Conservation (phyloP, 306 rosid species). For the Fragaria iinumae region DNA sequence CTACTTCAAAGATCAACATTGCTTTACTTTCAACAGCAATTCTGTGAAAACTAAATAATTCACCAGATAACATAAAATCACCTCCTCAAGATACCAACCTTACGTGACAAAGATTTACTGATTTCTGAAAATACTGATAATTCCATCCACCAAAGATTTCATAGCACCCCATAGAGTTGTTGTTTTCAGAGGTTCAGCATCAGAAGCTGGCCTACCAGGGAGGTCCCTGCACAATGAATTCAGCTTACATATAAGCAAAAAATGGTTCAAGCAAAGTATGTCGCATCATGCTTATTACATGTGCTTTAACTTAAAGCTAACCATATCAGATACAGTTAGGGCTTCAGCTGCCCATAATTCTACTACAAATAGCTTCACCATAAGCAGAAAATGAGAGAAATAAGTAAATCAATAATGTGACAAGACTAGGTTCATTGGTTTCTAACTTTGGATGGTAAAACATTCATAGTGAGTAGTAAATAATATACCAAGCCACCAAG, state of each 20-base stretch:
- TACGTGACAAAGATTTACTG: conserved; percentile 22
- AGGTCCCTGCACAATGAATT: conserved; percentile 35
- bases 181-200: conserved; percentile 29
- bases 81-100: background rate
- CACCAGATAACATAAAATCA: background rate
- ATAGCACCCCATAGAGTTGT: conserved; percentile 65
- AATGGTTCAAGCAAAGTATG: background rate
- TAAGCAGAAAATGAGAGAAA: background rate
- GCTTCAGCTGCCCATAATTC: background rate
- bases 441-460: background rate
- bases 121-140: conserved; percentile 55
- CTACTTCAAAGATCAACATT: background rate
- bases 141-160: conserved; percentile 61
- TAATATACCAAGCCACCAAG: no score
- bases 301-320: conserved; percentile 1
- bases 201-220: conserved; percentile 25
- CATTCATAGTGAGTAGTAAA: background rate
- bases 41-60: background rate
- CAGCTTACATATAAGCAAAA: conserved; percentile 8
- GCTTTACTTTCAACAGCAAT: background rate
- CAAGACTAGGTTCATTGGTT: background rate
- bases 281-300: background rate
- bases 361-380: background rate
- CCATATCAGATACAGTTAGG: background rate
- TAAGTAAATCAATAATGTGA: background rate